Conservation (phyloP, 257 asterid species). For the Solanum clarkiae region DNA sequence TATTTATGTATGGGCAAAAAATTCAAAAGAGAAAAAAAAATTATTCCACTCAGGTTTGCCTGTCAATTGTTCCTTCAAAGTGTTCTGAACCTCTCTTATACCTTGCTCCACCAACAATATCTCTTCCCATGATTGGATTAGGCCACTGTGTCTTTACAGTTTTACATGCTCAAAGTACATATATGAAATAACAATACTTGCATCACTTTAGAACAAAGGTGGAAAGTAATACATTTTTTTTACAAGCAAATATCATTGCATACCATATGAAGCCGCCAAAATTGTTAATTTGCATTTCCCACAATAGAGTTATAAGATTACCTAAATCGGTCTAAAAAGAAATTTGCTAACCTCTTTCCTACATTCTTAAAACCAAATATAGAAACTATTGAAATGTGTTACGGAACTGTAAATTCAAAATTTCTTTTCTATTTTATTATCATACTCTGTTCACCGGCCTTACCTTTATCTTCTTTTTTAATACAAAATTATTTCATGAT, state of each 20-base stretch:
- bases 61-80: neutral
- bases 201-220: neutral
- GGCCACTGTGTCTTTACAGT: neutral
- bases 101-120: neutral
- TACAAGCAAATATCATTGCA: neutral
- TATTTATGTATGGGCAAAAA: neutral
- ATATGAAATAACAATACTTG: neutral
- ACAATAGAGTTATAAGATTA: neutral
- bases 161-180: neutral
- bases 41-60: neutral
- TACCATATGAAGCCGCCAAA: neutral
- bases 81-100: neutral
- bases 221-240: neutral
- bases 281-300: neutral
- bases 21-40: neutral
- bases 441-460: neutral
- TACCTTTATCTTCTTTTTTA: neutral
- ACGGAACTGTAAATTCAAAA: neutral
- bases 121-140: neutral
- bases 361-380: neutral
- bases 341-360: neutral
- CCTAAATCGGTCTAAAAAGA: neutral
- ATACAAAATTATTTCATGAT: no score
- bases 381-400: neutral
- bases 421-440: neutral